Evolutionary conservation across 2,329 filamentous ascomycete species (phyloP).

Genomic region (Davidsoniella australis): DNA sequence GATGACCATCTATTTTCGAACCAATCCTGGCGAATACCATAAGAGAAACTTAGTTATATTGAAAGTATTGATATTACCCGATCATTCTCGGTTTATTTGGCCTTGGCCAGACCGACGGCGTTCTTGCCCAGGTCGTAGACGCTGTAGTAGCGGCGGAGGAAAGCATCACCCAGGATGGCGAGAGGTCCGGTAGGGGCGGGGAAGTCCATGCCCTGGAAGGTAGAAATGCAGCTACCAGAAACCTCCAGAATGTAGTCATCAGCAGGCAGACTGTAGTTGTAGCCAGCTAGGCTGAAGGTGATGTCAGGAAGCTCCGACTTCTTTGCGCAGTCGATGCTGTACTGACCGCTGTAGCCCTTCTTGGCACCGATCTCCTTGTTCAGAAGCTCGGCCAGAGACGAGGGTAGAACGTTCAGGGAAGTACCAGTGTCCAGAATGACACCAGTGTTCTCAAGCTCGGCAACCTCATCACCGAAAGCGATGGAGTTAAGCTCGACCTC

Average conservation of each 20-base stretch:
- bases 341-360: constrained; percentile 96
- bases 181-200: constrained; percentile 77
- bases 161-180: constrained; percentile 82
- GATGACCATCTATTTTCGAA: too few species aligned
- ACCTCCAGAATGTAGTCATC: constrained; percentile 94
- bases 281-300: constrained; percentile 73
- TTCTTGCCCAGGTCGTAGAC: constrained; percentile 88
- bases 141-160: constrained; percentile 78
- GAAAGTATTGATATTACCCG: not conserved
- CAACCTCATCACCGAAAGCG: constrained; percentile 68
- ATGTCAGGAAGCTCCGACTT: constrained; percentile 74
- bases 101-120: constrained; percentile 74
- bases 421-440: constrained; percentile 97
- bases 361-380: constrained; percentile 97
- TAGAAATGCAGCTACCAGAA: constrained; percentile 87
- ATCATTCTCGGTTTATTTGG: constrained; percentile 35
- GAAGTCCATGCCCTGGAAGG: constrained; percentile 94
- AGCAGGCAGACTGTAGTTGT: constrained; percentile 80
- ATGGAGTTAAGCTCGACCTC: constrained; percentile 93
- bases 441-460: constrained; percentile 85
- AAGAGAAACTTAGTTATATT: not conserved
- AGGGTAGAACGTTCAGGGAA: constrained; percentile 88
- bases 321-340: constrained; percentile 78
- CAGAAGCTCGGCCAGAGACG: constrained; percentile 80
- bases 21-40: not conserved